Base-by-base conservation (phyloP, 768 basidiomycete genomes). In the Amyloporia xantha region DNA sequence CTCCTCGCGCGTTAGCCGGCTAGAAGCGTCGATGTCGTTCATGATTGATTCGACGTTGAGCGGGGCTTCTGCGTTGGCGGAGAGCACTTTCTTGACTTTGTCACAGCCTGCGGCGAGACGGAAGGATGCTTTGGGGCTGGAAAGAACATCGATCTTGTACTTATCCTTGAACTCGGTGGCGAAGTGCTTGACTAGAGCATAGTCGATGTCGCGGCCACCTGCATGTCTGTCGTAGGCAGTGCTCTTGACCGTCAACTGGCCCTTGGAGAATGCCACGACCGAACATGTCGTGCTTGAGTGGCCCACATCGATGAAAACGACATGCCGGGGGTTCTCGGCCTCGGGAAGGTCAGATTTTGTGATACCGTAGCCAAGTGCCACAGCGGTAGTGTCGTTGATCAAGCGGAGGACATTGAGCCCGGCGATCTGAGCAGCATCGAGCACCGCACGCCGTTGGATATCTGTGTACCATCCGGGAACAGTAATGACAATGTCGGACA, bases 381-480 rank as follows among this genome's bases (percentile, higher is more conserved):
- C 79, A 46, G 95, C 96, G 54, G 95, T 98, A 49, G 86, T 84
- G 66, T 98, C 96, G 73, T 97, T 97, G 75, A 98, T 91, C 67
- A 99, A 78, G 44, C 95, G 90, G 52, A 98, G 88, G 54, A 81
- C 71, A 68, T 92, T 96, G 53, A 98, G 79, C 50, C 86, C 84
- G 48, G 90, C 91, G 60, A 99, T 91, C 51, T 79, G 62, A 37
- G 92, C 92, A 25, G 96, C 92, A 59, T 94, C 91, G 49, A 92
- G 77, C 53, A 95, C 62, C 0, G 94, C 92, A 26, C 94, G 81
- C 47, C 95, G 81, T 67, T 99, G 96, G 45, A 83, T 69, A 61
- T 99, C 95, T 55, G 94, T 91, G 75, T 81, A 99, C 91, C 92
- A 97, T 47, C 90, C 92, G 9, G 96, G 96, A 37, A 98, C 86